Evolutionary conservation across 257 asterid genomes (phyloP), one percentile per base, ranked within the genome.

Genomic region (Petunia secreta): DNA sequence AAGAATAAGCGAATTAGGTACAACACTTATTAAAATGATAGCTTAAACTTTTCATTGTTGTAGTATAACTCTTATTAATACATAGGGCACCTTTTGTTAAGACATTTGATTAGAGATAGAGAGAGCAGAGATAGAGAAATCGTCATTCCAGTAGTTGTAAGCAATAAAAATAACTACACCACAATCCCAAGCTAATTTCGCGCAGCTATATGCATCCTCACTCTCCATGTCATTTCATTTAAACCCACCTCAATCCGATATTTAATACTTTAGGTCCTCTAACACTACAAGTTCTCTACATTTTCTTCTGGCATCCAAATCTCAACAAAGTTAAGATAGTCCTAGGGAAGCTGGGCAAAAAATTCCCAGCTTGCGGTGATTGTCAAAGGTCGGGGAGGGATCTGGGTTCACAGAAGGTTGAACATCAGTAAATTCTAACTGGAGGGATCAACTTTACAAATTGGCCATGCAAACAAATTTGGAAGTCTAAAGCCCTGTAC

Each of bases 1-100:
- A 71, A 60, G 8, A 76, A 79, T 25, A 81, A 68, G 80, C 13
- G 81, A 59, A 67, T 80, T 75, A 9, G 68, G 68, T 63, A 85
- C 4, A 25, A 34, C 60, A 34, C 77, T 69, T 34, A n/a, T 25
- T 48, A 34, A 71, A 25, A 71, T 48, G 77, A 71, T 6, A 53
- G 13, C 34, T 50, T 50, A 2, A 73, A 73, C 62, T 50, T 50
- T 16, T 73, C 34, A 44, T 48, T 46, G 43, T 69, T 2, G 4
- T 50, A 50, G 11, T 11, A 34, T 73, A 46, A 48, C 50, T 73
- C 62, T 34, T 73, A 73, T 34, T 73, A 44, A 46, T 13, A 16
- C 10, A 59, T 0, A 25, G 38, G 64, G 5, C 76, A 57, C 5
- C 1, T 3, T 43, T 43, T 50, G 60, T 71, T 71, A 11, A 50